Evolutionary conservation across 2,329 filamentous ascomycete genomes (phyloP).

Genomic region (Cladophialophora bantiana): DNA sequence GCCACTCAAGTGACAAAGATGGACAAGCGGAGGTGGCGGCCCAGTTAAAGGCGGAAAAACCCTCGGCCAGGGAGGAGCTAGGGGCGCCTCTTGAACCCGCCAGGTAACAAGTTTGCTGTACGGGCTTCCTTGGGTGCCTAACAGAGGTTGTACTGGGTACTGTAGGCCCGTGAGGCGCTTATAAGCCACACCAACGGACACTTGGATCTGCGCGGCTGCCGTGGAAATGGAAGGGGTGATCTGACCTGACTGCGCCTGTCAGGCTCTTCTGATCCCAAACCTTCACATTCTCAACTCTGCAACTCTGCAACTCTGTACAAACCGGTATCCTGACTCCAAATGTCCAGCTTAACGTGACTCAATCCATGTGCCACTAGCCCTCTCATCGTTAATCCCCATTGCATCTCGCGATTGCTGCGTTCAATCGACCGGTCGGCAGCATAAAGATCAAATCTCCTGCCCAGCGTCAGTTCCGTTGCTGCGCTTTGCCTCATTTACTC

Average conservation of each 20-base stretch:
- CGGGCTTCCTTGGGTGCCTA: background rate
- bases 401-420: background rate
- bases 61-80: background rate
- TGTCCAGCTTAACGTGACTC: conserved; percentile 12
- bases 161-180: conserved; percentile 7
- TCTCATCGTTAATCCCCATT: background rate
- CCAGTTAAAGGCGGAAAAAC: conserved; percentile 5
- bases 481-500: conserved; percentile 16
- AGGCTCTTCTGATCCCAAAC: background rate
- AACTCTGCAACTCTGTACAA: conserved; percentile 7
- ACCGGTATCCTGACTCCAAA: background rate
- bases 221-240: conserved; percentile 5
- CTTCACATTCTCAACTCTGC: background rate
- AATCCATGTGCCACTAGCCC: conserved; percentile 3
- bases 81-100: background rate
- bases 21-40: conserved; percentile 4
- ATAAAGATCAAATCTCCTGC: background rate
- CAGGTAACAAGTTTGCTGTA: background rate
- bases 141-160: no score
- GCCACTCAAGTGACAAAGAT: background rate
- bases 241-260: no score
- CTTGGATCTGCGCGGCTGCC: conserved; percentile 6
- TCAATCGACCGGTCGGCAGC: background rate
- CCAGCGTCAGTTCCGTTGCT: conserved; percentile 1
- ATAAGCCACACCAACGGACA: conserved; percentile 14